Base-by-base conservation (phyloP, 306 rosid species). In the Medicago arabica region DNA sequence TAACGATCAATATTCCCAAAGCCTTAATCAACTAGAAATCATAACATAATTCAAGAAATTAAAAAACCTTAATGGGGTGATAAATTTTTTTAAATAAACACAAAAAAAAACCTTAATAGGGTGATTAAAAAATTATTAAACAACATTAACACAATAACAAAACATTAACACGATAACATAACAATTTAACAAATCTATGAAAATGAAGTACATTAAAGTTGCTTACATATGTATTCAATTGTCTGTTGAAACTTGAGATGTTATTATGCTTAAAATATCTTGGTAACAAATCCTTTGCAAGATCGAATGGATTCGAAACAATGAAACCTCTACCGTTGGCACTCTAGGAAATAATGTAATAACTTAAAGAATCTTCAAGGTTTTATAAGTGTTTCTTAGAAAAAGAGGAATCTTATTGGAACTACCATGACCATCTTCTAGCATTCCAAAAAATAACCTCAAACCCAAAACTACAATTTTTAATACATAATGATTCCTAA, bases 161-260 rank as follows among this genome's bases (percentile, higher is more conserved):
- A 31, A 5, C 10, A 28, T 25, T 0, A 25, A 70, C 31, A 2
- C 7, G 28, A 23, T 2, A 23, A 23, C 55, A 50, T 15, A 50
- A 50, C 18, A n/a, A 14, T 2, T 15, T 15, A 15, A 49, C 9
- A 50, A 50, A 50, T 49, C 18, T 9, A 49, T 5, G 18, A 23
- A 49, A 49, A 49, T 9, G 4, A 58, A 80, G 47, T 13, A 60
- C 69, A 74, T n/a, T 64, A 31, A 39, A 71, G 78, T 66, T 64
- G 53, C 94, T 90, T 87, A 92, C 98, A 77, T 95, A 90, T 57
- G 97, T 95, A 71, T 95, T 95, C 65, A 95, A 92, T 76, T 95
- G 98, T 76, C 98, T 86, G 71, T 88, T 86, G 83, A 95, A 95
- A 81, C 98, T 92, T 8, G 98, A 92, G 87, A 95, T 92, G 85